Evolutionary conservation across 495 filamentous ascomycete genomes (phyloP).

Genomic region (Thermothielavioides terrestris): DNA sequence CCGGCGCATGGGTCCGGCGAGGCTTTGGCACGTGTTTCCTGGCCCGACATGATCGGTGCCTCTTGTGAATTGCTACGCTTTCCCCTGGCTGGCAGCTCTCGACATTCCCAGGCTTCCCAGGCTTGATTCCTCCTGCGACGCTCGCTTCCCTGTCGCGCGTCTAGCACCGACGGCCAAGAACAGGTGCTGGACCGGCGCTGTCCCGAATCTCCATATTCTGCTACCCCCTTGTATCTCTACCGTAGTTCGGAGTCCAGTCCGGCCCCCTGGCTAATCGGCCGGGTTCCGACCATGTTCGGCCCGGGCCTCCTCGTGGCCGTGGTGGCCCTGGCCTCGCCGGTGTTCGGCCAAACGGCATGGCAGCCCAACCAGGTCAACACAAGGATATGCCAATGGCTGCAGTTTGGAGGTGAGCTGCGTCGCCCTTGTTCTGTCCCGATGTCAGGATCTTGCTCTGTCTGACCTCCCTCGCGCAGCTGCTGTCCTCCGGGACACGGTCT

Average conservation of each 20-base stretch:
- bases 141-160: not conserved
- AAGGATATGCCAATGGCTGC: conserved; percentile 51
- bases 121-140: no score
- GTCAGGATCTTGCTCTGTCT: conserved; percentile 8
- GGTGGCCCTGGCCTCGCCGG: conserved; percentile 18
- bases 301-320: conserved; percentile 15
- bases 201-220: not conserved
- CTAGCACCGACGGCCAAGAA: not conserved
- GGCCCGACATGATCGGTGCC: not conserved
- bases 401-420: conserved; percentile 40
- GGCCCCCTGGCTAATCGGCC: not conserved
- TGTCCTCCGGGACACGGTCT: conserved; percentile 57
- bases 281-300: conserved; percentile 12
- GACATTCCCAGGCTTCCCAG: not conserved
- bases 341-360: conserved; percentile 32
- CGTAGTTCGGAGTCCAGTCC: no score
- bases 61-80: not conserved
- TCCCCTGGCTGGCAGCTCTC: not conserved
- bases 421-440: not conserved
- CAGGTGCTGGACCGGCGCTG: conserved; percentile 2
- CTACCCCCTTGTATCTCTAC: not conserved
- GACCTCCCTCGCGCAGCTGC: conserved; percentile 42
- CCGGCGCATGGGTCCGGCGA: not conserved
- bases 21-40: conserved; percentile 5
- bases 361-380: conserved; percentile 36